Base-by-base conservation (phyloP, 495 filamentous ascomycete genomes). In the Talaromyces borbonicus region DNA sequence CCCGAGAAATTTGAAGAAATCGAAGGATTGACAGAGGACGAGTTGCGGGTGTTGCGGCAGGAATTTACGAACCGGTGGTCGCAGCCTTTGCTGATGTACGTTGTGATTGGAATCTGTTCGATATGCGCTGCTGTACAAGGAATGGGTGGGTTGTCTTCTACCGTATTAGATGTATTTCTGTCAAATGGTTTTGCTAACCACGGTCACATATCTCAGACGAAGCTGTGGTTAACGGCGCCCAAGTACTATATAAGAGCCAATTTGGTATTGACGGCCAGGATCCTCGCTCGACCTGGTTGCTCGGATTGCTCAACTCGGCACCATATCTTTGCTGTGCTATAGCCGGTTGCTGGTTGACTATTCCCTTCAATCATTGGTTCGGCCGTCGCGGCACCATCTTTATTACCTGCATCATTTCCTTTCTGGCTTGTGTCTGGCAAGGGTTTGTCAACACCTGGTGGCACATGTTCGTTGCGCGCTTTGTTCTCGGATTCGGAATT, bases 381-480 rank as follows among this genome's bases (percentile, higher is more conserved):
- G 89, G 87, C 18, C 81, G 89, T 43, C 78, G 87, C 2, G 85
- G 87, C 6, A 90, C 87, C 9, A 85, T 94, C 42, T 90, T 93
- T 59, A 65, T 92, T 35, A 78, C 83, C 14, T 87, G 82, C 56
- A 57, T 73, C 9, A 72, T 84, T 49, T 78, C 75, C 9, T 79
- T 81, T 4, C 54, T 81, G 9, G 74, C 85, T 5, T 89, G 81
- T 59, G 74, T 94, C 48, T 87, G 85, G 80, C 79, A 85, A 57
- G 85, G 74, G 0, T 85, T 85, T 46, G 74, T 78, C 20, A 80
- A 84, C 46, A 79, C 75, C 0, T 90, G 84, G 84, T 79, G 72
- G 75, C 74, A 84, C 39, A 66, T 88, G 65, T 82, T 88, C 52
- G 62, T 87, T 33, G 78, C 81, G 6, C 75, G 85, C 2, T 84